Evolutionary conservation across 106 monocot species (phyloP), one percentile per base, ranked within the genome.

Genomic region (Dioscorea zingiberensis): DNA sequence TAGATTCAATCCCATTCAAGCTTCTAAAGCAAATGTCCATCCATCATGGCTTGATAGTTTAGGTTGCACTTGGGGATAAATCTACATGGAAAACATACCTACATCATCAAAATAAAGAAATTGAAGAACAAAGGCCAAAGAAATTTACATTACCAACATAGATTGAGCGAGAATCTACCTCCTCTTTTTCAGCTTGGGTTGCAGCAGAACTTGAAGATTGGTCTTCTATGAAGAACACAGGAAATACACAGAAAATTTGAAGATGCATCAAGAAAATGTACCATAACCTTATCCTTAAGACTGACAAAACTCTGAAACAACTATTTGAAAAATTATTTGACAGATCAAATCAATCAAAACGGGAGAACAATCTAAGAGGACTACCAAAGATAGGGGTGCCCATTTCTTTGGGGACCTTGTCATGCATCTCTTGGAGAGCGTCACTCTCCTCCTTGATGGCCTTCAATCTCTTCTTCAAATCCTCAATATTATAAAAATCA

Each of bases 81-180:
- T 38, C 38, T 38, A 38, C 38, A 38, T 38, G 3, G 38, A 8
- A 38, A 38, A 38, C 10, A 6, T 8, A 38, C 38, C 10, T 38
- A 38, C 38, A 51, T 51, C 51, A 54, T 32, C 7, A 24, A 54
- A 60, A 58, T 19, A 3, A 25, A 26, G 14, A 21, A 27, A 27
- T 13, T 38, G 47, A 44, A 14, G 21, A 67, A 30, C 4, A 45
- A 56, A 13, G 29, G 67, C 4, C 17, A 61, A 32, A 56, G 69
- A 79, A 81, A 51, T 85, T 94, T 75, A 94, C 94, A 80, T 94
- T 94, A 54, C 94, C 94, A 76, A 94, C 90, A 82, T 90, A 94
- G 60, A 94, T 86, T 55, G 94, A 94, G 48, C 90, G 84, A 69
- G 87, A 68, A 80, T 90, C 90, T 59, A 87, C 80, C 74, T 90